These are phyloP conservation scores for Pseudodiploospora longispora DNA, from an alignment of 2,329 filamentous ascomycete species.

Conservation along the genomic window DNA sequence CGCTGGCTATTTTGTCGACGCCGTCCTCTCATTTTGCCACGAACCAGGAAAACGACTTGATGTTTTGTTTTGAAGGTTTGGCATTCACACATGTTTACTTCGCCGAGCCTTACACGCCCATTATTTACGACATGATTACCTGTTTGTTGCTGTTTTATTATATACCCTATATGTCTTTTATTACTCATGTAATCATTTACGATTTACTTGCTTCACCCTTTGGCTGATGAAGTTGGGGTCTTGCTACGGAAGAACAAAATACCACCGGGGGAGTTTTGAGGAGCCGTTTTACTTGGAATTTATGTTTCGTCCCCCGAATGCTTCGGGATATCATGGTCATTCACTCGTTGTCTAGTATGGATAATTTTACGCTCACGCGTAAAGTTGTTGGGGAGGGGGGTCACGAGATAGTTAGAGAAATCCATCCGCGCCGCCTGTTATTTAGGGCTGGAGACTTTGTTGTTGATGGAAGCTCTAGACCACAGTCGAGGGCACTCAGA, in stretches of 20 bases:
- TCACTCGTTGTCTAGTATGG: too few species aligned
- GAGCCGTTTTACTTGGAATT: too few species aligned
- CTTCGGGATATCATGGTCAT: too few species aligned
- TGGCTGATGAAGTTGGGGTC: not conserved
- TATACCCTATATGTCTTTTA: constrained; percentile 7
- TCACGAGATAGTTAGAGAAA: too few species aligned
- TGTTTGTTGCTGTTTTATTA: constrained; percentile 3
- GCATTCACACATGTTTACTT: not conserved
- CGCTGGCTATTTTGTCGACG: not conserved
- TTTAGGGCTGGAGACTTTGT: too few species aligned
- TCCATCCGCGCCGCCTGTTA: too few species aligned
- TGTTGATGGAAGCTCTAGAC: too few species aligned
- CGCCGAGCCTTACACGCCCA: not conserved
- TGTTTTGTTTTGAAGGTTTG: not conserved
- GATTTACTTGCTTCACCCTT: not conserved
- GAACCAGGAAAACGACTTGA: not conserved
- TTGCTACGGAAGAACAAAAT: not conserved
- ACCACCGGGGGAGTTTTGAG: too few species aligned
- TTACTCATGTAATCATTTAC: constrained; percentile 1
- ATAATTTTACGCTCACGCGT: too few species aligned
- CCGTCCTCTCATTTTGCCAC: not conserved
- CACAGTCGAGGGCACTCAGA: too few species aligned
- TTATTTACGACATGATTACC: constrained; percentile 1
- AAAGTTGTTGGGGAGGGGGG: too few species aligned
- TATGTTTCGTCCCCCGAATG: too few species aligned